These are phyloP conservation scores for Coemansia interrupta DNA, from an alignment of 192 early-diverging fungal species.

Conservation along the genomic window DNA sequence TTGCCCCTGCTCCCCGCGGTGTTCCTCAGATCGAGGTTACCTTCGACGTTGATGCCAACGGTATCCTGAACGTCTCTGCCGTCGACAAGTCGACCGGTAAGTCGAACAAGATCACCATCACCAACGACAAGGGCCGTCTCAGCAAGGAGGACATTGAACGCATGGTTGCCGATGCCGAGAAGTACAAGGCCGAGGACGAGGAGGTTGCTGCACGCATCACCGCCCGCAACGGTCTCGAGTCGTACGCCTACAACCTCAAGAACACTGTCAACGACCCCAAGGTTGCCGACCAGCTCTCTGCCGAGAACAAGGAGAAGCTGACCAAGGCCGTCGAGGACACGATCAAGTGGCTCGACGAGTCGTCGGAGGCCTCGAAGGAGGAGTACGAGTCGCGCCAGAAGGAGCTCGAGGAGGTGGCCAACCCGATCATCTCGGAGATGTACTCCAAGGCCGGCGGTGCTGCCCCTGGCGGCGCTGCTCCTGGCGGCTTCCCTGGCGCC, in stretches of 20 bases:
- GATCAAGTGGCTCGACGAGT: slow-evolving; percentile 92
- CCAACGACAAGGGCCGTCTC: slow-evolving; percentile 97
- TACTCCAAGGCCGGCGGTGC: slow-evolving; percentile 78
- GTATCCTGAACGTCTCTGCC: slow-evolving; percentile 93
- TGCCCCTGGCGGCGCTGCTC: slow-evolving; percentile 57
- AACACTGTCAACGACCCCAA: slow-evolving; percentile 86
- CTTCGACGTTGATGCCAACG: slow-evolving; percentile 97
- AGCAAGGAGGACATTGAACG: slow-evolving; percentile 99
- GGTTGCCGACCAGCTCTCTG: slow-evolving; percentile 73
- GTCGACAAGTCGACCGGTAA: slow-evolving; percentile 91
- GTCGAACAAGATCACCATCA: slow-evolving; percentile 97
- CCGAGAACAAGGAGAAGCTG: slow-evolving; percentile 87
- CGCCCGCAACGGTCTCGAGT: slow-evolving; percentile 94
- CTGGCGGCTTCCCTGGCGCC: slow-evolving; percentile 74
- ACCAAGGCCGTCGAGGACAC: slow-evolving; percentile 78
- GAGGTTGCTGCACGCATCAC: slow-evolving; percentile 82
- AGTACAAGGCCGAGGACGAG: slow-evolving; percentile 97
- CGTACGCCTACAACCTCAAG: slow-evolving; percentile 96
- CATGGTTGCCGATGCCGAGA: slow-evolving; percentile 91
- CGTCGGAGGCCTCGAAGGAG: slow-evolving; percentile 94
- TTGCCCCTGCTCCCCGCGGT: slow-evolving; percentile 94
- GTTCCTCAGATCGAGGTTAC: slow-evolving; percentile 96
- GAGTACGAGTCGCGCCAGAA: slow-evolving; percentile 95
- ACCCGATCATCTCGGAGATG: slow-evolving; percentile 97
- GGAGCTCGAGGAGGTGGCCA: slow-evolving; percentile 88